A percentile compares a stretch with the other conserved stretches of the same genome.
These are phyloP conservation scores for Chlorella vulgaris DNA, from an alignment of 139 green algal species.

Conservation along the genomic window DNA sequence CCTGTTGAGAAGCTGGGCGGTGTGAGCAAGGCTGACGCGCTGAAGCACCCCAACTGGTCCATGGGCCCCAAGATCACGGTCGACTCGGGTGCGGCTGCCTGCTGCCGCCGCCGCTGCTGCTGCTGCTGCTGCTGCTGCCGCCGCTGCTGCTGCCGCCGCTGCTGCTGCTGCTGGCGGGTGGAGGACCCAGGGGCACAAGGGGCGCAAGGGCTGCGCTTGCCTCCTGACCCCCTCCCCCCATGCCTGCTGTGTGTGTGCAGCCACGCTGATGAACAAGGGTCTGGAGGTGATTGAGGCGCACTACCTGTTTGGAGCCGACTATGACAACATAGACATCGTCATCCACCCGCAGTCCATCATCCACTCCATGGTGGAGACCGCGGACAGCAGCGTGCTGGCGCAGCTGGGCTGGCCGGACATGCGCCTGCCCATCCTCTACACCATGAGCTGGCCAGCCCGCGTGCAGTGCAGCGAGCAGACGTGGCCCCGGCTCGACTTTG, in stretches of 20 bases:
- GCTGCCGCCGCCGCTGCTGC: background rate
- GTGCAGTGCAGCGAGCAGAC: slow-evolving; percentile 83
- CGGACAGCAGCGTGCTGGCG: slow-evolving; percentile 94
- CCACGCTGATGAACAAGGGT: slow-evolving; percentile 99
- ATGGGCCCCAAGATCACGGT: slow-evolving; percentile 99
- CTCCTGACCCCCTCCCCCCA: too few relatives aligned
- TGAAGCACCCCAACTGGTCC: slow-evolving; percentile 94
- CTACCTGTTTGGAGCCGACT: slow-evolving; percentile 96
- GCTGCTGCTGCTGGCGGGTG: too few relatives aligned
- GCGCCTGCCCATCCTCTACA: slow-evolving; percentile 99
- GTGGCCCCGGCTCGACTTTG: slow-evolving; percentile 94
- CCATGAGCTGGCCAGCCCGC: slow-evolving; percentile 93
- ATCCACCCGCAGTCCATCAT: slow-evolving; percentile 99
- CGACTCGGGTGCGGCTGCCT: slow-evolving; percentile 64
- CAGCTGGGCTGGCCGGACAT: slow-evolving; percentile 99
- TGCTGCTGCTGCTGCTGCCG: background rate
- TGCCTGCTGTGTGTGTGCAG: slow-evolving; percentile 29
- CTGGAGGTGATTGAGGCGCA: slow-evolving; percentile 98
- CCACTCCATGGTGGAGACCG: slow-evolving; percentile 99
- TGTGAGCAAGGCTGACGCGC: slow-evolving; percentile 69
- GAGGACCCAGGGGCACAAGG: too few relatives aligned
- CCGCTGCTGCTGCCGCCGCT: background rate
- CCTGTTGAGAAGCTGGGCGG: slow-evolving; percentile 89
- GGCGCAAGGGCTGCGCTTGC: too few relatives aligned
- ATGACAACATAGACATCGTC: slow-evolving; percentile 99